Conservation (phyloP, 140 eudicot genomes). For the Ambrosia hybrid region DNA sequence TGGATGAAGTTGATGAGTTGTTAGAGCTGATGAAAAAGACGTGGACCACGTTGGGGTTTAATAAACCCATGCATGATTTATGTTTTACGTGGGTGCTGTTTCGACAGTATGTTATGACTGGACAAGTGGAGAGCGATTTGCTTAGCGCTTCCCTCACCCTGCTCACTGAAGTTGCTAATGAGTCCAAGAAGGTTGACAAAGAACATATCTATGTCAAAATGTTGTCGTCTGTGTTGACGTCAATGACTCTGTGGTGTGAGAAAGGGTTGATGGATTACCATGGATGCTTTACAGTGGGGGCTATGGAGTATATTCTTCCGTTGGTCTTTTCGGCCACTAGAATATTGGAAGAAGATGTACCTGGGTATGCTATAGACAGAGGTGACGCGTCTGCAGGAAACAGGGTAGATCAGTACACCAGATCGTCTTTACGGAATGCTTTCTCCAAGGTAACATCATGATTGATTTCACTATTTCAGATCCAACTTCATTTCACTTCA, state of each 20-base stretch:
- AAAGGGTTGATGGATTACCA: constrained; percentile 68
- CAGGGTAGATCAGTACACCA: constrained; percentile 67
- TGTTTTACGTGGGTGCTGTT: constrained; percentile 90
- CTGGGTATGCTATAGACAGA: constrained; percentile 29
- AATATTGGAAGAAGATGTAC: constrained; percentile 65
- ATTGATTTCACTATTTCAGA: neutral
- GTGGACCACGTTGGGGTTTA: constrained; percentile 70
- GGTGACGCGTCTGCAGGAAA: constrained; percentile 51
- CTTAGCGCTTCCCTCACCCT: constrained; percentile 66
- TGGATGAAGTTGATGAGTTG: constrained; percentile 85
- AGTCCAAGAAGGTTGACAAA: constrained; percentile 65
- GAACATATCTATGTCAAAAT: constrained; percentile 55
- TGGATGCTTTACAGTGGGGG: constrained; percentile 34
- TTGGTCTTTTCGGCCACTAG: constrained; percentile 52
- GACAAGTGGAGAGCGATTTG: constrained; percentile 69
- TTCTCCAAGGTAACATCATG: constrained; percentile 57
- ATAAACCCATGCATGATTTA: constrained; percentile 61
- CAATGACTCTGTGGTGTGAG: constrained; percentile 69
- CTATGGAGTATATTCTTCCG: constrained; percentile 68
- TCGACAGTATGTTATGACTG: constrained; percentile 63
- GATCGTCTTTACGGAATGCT: constrained; percentile 73
- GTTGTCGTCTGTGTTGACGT: constrained; percentile 50
- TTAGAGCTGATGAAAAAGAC: constrained; percentile 88
- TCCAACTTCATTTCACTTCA: too few relatives aligned
- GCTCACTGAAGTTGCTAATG: constrained; percentile 76